These are phyloP conservation scores for Stagonosporopsis cucurbitacearum DNA, from an alignment of 2,329 filamentous ascomycete species.

Conservation along the genomic window DNA sequence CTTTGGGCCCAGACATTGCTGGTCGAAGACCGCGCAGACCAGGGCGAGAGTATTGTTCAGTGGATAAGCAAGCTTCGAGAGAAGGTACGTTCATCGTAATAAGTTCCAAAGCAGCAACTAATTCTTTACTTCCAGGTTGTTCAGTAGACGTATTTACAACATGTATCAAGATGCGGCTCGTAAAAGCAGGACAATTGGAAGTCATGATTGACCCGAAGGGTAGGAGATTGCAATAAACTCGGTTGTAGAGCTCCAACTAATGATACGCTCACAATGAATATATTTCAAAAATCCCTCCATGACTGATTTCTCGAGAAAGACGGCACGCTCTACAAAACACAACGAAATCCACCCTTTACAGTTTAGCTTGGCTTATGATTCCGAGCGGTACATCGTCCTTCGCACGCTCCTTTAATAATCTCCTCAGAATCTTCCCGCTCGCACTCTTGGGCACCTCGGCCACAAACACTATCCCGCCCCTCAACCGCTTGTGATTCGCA, in stretches of 20 bases:
- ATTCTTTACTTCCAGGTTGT: slow-evolving; percentile 39
- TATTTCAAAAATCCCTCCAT: background rate
- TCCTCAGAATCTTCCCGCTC: slow-evolving; percentile 56
- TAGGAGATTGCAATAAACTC: slow-evolving; percentile 6
- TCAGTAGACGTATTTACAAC: slow-evolving; percentile 35
- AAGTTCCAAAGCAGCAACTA: background rate
- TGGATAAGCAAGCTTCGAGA: slow-evolving; percentile 92
- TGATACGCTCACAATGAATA: slow-evolving; percentile 11
- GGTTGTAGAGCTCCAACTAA: slow-evolving; percentile 5
- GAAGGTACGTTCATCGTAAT: slow-evolving; percentile 88
- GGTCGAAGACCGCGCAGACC: slow-evolving; percentile 93
- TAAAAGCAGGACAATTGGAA: slow-evolving; percentile 13
- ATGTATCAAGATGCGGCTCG: slow-evolving; percentile 11
- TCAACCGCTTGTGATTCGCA: slow-evolving; percentile 37
- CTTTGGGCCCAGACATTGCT: slow-evolving; percentile 96
- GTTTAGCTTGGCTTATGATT: slow-evolving; percentile 19
- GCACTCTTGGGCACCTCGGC: slow-evolving; percentile 56
- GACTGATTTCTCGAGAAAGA: background rate
- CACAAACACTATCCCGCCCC: slow-evolving; percentile 50
- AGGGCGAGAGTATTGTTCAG: slow-evolving; percentile 89
- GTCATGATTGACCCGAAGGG: slow-evolving; percentile 1
- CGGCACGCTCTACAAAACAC: background rate
- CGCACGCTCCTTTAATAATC: slow-evolving; percentile 31
- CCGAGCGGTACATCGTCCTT: slow-evolving; percentile 26
- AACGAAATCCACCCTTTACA: slow-evolving; percentile 10